Base-by-base conservation (phyloP, 208 protist genomes). In the Leishmania turanica region DNA sequence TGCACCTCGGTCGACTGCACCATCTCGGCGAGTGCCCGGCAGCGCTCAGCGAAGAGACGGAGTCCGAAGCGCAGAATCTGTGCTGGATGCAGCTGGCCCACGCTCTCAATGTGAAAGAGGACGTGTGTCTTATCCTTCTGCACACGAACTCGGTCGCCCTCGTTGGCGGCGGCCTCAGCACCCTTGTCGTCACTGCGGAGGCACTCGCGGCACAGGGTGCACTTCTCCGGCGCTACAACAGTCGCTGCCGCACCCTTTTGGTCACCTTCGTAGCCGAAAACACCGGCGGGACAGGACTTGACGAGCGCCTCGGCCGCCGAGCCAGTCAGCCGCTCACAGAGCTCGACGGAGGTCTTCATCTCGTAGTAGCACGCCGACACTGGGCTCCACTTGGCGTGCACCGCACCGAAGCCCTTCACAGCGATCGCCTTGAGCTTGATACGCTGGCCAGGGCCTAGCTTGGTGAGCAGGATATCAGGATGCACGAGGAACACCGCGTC, bases 361-460 rank as follows among this genome's bases (percentile, higher is more conserved):
- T 98, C 91, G 89, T 99, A 99, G 69, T 96, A 98, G 70, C 98
- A 99, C 17, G 98, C 98, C 17, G 97, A 95, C 47, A 99, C 99
- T 0, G 99, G 99, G 19, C 94, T 96, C 97, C 98, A 99, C 92
- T 99, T 99, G 62, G 99, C 96, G 89, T 99, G 99, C 31, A 94
- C 93, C 62, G 92, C 93, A 68, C 99, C 99, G 74, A 99, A 95
- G 27, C 99, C 99, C 84, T 99, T 99, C 21, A 99, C 90, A n/a
- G 94, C 97, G 72, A 98, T 94, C 37, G 88, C 94, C 65, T 93
- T 94, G 49, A 99, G 85, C 83, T 99, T 98, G 42, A 99, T 86
- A 5, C 90, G 87, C 90, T 99, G 98, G 1, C 98, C 97, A 4
- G 98, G 98, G n/a, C 97, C 95, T 54, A 99, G 84, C 83, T 99